phyloP scores from a whole-genome alignment of 164 flowering plant genomes.

The Litsea cubeba region DNA sequence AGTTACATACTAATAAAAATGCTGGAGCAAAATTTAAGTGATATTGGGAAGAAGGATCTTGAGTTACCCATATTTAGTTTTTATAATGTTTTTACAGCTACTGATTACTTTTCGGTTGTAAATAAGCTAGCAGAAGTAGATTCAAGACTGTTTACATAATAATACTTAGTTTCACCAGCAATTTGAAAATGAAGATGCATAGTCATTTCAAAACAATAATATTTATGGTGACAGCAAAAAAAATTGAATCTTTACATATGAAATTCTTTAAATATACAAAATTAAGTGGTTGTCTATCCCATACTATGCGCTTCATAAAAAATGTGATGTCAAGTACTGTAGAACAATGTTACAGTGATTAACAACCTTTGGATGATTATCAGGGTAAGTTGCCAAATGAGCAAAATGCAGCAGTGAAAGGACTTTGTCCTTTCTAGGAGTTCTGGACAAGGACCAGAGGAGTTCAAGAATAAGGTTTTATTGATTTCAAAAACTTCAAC shows the following conservation, averaged over 20 bases:
- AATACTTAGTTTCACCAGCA: too few species aligned
- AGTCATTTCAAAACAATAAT: too few species aligned
- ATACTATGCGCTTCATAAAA: too few species aligned
- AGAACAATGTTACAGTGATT: too few species aligned
- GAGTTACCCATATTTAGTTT: not conserved
- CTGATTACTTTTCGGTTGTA: not conserved
- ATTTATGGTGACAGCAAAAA: too few species aligned
- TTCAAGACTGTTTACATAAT: not conserved
- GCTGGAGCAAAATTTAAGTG: too few species aligned
- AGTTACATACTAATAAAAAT: too few species aligned
- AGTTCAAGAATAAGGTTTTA: conserved; percentile 31
- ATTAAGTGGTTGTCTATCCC: too few species aligned
- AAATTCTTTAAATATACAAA: too few species aligned
- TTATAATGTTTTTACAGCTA: not conserved
- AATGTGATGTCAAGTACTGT: too few species aligned
- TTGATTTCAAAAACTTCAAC: conserved; percentile 50
- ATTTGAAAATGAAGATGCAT: too few species aligned
- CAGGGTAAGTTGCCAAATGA: conserved; percentile 32
- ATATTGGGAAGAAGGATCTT: not conserved
- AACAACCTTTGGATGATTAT: not conserved
- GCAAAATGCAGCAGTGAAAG: conserved; percentile 35
- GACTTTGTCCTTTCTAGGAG: conserved; percentile 21
- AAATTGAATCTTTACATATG: too few species aligned
- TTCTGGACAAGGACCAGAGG: conserved; percentile 31
- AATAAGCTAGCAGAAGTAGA: not conserved